Percentiles rank a stretch among this genome's conserved stretches.
Conservation (phyloP, 768 basidiomycete genomes). For the Polyporus arcularius region DNA sequence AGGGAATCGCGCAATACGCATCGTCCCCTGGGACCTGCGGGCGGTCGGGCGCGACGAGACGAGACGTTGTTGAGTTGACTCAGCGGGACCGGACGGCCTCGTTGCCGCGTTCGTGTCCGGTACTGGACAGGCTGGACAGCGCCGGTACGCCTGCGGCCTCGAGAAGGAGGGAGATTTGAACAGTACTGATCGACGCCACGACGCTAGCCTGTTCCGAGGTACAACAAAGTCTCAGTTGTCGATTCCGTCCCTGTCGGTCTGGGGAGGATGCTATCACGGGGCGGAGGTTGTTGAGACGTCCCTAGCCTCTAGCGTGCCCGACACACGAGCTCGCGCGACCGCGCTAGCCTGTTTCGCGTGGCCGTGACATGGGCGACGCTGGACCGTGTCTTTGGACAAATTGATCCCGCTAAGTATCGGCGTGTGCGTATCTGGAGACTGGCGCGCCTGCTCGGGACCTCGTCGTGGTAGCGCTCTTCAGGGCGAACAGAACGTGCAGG, state of each 20-base stretch:
- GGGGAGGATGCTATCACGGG: too few species aligned
- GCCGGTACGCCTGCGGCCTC: background rate
- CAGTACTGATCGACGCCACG: background rate
- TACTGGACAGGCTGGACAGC: background rate
- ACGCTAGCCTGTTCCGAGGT: background rate
- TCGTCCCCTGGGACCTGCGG: too few species aligned
- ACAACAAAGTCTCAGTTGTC: background rate
- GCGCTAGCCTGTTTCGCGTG: background rate
- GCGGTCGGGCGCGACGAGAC: background rate
- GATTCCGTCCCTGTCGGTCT: background rate
- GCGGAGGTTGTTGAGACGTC: too few species aligned
- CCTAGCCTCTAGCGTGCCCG: too few species aligned
- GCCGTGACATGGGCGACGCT: background rate
- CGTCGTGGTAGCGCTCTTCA: too few species aligned
- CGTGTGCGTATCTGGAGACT: too few species aligned
- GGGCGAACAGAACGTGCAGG: too few species aligned
- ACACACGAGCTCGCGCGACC: background rate
- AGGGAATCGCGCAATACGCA: too few species aligned
- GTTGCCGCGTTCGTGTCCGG: background rate
- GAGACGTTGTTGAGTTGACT: background rate
- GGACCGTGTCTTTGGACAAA: too few species aligned
- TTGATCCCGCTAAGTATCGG: too few species aligned
- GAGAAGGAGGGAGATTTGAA: background rate
- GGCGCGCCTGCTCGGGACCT: too few species aligned
- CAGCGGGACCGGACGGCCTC: background rate